Percentiles rank a stretch among this genome's conserved stretches.
Conservation (phyloP, 345 rosid genomes). For the Arabidopsis suecica region DNA sequence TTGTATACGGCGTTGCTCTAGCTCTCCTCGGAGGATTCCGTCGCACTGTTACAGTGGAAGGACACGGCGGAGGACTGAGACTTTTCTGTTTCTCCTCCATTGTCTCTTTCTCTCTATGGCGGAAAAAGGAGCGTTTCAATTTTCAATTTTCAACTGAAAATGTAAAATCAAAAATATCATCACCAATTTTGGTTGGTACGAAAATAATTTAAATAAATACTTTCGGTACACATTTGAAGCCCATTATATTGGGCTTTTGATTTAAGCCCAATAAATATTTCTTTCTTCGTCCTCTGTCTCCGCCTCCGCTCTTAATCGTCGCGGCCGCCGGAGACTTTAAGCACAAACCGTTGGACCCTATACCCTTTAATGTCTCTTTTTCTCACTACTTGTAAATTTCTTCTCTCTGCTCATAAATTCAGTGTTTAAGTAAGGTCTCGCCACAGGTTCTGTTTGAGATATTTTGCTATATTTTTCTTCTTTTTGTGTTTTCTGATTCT, state of each 20-base stretch:
- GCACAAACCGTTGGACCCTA: background rate
- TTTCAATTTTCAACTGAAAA: slow-evolving; percentile 31
- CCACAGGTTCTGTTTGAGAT: background rate
- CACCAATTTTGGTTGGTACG: background rate
- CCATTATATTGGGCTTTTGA: background rate
- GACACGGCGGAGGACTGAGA: slow-evolving; percentile 53
- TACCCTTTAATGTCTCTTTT: background rate
- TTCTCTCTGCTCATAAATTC: background rate
- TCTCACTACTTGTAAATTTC: background rate
- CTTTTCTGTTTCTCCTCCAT: slow-evolving; percentile 44
- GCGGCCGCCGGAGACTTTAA: slow-evolving; percentile 14
- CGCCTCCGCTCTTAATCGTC: background rate
- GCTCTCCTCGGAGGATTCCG: slow-evolving; percentile 84
- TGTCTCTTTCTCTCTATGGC: slow-evolving; percentile 33
- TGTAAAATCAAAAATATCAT: too few species aligned
- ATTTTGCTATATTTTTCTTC: background rate
- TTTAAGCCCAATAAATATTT: slow-evolving; percentile 1
- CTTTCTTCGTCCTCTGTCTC: background rate
- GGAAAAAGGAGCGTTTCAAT: slow-evolving; percentile 28
- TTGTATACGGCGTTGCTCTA: slow-evolving; percentile 60
- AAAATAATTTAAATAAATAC: background rate
- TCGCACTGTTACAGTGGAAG: slow-evolving; percentile 62
- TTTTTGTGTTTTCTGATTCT: background rate
- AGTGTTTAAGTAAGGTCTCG: background rate
- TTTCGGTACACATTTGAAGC: background rate